These are phyloP conservation scores for Echria macrotheca DNA, from an alignment of 495 filamentous ascomycete genomes.

Conservation along the genomic window DNA sequence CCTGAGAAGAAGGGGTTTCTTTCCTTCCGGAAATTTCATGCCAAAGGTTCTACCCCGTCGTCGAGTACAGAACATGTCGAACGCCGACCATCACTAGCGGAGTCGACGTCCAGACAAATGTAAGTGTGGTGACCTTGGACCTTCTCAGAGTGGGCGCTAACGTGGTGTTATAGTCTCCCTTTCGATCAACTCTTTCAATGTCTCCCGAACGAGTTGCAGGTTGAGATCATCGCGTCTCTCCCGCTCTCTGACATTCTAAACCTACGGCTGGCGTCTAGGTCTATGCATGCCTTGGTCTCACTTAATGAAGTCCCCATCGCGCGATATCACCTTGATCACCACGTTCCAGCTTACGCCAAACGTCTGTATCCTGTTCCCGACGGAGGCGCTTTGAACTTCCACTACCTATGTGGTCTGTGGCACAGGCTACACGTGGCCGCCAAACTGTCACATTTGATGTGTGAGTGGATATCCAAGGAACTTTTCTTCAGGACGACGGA, in stretches of 20 bases:
- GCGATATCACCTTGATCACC: slow-evolving; percentile 50
- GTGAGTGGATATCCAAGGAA: slow-evolving; percentile 52
- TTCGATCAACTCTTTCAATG: slow-evolving; percentile 47
- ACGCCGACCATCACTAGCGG: slow-evolving; percentile 17
- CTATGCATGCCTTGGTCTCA: slow-evolving; percentile 50
- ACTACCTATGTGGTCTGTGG: slow-evolving; percentile 55
- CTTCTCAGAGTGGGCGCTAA: slow-evolving; percentile 7
- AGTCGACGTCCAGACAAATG: slow-evolving; percentile 18
- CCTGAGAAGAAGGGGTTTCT: slow-evolving; percentile 30
- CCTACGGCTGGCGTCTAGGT: slow-evolving; percentile 47
- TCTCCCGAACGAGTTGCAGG: slow-evolving; percentile 51
- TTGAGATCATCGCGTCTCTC: slow-evolving; percentile 50
- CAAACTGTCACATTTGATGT: slow-evolving; percentile 49
- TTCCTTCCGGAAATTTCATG: slow-evolving; percentile 9
- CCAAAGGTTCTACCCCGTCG: slow-evolving; percentile 11
- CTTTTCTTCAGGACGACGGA: slow-evolving; percentile 49
- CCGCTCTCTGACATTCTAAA: slow-evolving; percentile 49
- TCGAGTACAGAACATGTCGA: slow-evolving; percentile 12
- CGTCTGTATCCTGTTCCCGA: slow-evolving; percentile 46
- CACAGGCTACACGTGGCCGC: slow-evolving; percentile 51
- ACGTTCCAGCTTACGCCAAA: slow-evolving; percentile 47
- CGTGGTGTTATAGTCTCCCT: slow-evolving; percentile 20
- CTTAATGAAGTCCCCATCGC: slow-evolving; percentile 50
- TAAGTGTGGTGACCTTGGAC: slow-evolving; percentile 2
- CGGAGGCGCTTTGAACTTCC: slow-evolving; percentile 40